Evolutionary conservation across 2,329 filamentous ascomycete genomes (phyloP).

Genomic region (Venturiaceae sp.): DNA sequence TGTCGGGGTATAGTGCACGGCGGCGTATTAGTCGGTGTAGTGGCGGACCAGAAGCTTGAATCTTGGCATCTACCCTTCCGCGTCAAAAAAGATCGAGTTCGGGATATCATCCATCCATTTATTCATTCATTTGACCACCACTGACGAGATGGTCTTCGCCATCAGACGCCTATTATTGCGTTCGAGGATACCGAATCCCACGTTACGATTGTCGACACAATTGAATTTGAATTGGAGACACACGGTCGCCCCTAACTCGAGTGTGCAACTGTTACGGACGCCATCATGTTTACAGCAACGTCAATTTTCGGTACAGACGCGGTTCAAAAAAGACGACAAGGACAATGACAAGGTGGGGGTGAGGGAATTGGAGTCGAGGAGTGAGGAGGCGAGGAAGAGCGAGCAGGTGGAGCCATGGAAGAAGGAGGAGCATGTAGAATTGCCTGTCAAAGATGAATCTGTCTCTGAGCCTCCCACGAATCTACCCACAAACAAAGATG

Average conservation of each 20-base stretch:
- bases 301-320: neutral
- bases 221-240: neutral
- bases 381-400: neutral
- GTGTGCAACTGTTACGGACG: neutral
- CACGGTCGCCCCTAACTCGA: neutral
- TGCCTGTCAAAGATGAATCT: neutral
- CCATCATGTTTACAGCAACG: neutral
- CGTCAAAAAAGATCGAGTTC: neutral
- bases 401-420: neutral
- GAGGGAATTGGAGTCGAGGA: neutral
- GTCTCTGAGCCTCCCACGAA: neutral
- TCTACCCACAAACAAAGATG: neutral
- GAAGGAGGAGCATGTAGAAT: neutral
- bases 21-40: no score
- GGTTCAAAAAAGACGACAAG: neutral
- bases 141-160: neutral
- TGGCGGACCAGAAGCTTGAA: no score
- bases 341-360: neutral
- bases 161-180: conserved; percentile 1
- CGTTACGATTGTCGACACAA: neutral
- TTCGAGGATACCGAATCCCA: neutral
- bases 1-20: no score
- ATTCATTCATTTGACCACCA: neutral
- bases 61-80: neutral
- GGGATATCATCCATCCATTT: neutral